phyloP scores from a whole-genome alignment of 495 filamentous ascomycete genomes.

The Aspergillus egyptiacus region DNA sequence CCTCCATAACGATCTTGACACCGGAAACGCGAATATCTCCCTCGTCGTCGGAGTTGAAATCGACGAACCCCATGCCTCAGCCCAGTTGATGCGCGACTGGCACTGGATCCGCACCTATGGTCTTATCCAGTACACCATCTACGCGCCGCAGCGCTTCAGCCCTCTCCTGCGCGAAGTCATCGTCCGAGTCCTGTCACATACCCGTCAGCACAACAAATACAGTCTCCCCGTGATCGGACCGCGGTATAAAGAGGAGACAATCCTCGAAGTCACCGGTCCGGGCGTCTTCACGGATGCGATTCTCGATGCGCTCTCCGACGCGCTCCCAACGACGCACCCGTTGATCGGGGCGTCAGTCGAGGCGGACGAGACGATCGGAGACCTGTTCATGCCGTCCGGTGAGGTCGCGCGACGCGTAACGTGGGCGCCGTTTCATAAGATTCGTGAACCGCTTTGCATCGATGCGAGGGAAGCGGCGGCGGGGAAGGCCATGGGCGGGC shows the following conservation, averaged over 20 bases:
- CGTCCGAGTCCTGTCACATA: slow-evolving; percentile 34
- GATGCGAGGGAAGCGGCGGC: slow-evolving; percentile 20
- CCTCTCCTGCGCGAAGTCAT: slow-evolving; percentile 33
- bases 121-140: slow-evolving; percentile 39
- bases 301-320: slow-evolving; percentile 32
- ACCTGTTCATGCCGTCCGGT: slow-evolving; percentile 15
- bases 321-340: slow-evolving; percentile 26
- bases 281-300: slow-evolving; percentile 40
- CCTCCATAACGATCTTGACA: slow-evolving; percentile 7
- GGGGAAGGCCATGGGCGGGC: slow-evolving; percentile 27
- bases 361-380: slow-evolving; percentile 25
- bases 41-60: slow-evolving; percentile 38
- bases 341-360: slow-evolving; percentile 25
- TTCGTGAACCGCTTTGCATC: slow-evolving; percentile 30
- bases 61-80: slow-evolving; percentile 37
- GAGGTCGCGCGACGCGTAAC: slow-evolving; percentile 27
- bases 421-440: slow-evolving; percentile 38
- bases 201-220: slow-evolving; percentile 18
- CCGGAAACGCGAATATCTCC: slow-evolving; percentile 24
- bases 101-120: slow-evolving; percentile 37
- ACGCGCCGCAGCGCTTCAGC: slow-evolving; percentile 36
- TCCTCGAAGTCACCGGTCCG: slow-evolving; percentile 34
- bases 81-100: slow-evolving; percentile 31
- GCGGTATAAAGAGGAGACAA: slow-evolving; percentile 26
- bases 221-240: slow-evolving; percentile 12